Conservation (phyloP, 2,329 filamentous ascomycete species). For the Colletotrichum zoysiae region DNA sequence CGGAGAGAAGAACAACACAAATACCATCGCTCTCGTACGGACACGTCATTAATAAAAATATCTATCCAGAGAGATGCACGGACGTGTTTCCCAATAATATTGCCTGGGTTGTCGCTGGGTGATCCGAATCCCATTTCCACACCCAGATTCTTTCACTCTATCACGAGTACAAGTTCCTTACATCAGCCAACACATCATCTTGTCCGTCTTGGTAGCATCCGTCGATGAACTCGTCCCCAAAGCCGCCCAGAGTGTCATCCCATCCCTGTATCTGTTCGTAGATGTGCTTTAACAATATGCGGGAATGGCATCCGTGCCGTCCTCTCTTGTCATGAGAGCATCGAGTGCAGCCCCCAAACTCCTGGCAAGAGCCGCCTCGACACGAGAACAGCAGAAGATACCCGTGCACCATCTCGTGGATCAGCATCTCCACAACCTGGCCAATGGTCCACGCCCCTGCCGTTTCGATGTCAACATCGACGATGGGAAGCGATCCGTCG, state of each 20-base stretch:
- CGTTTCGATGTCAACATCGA: slow-evolving; percentile 11
- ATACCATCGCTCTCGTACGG: neutral
- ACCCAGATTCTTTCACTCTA: neutral
- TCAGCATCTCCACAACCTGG: slow-evolving; percentile 49
- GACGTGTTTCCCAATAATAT: too few species aligned
- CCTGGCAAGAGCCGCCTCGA: neutral
- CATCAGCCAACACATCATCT: neutral
- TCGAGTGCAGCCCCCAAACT: neutral
- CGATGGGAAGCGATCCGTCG: neutral
- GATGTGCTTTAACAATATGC: slow-evolving; percentile 14
- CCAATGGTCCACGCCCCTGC: slow-evolving; percentile 43
- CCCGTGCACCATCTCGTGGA: slow-evolving; percentile 44
- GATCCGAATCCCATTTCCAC: neutral
- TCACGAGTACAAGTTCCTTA: neutral
- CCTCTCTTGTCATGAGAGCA: neutral
- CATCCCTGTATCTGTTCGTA: slow-evolving; percentile 23
- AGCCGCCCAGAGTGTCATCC: slow-evolving; percentile 3
- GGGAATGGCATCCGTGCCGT: neutral
- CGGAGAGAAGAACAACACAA: neutral
- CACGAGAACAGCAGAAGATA: slow-evolving; percentile 27
- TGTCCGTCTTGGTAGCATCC: neutral
- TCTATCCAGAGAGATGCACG: too few species aligned
- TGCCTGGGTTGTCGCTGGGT: neutral
- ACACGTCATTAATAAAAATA: too few species aligned
- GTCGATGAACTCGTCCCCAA: slow-evolving; percentile 3